A percentile compares a stretch with the other conserved stretches of the same genome.
Conservation (phyloP, 2,329 filamentous ascomycete genomes). For the Cryphonectria radicalis region DNA sequence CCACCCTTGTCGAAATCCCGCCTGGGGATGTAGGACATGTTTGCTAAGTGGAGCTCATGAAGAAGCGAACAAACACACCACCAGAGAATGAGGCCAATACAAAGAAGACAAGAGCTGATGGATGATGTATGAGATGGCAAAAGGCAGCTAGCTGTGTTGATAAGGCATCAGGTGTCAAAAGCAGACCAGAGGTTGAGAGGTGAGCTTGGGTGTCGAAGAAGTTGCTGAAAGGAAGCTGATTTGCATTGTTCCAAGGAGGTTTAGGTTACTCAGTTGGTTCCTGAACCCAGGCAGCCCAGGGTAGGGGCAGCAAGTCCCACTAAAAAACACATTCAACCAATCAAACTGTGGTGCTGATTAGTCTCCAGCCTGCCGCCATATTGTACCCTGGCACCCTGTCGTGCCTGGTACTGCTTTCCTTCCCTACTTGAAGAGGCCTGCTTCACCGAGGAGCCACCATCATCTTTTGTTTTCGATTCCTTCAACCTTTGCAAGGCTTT, state of each 20-base stretch:
- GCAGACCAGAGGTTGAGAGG: background rate
- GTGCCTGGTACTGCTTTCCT: background rate
- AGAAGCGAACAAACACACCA: background rate
- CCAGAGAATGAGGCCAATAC: background rate
- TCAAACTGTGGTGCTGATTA: background rate
- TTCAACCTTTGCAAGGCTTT: background rate
- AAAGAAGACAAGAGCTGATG: background rate
- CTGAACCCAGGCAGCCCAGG: background rate
- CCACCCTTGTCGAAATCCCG: slow-evolving; percentile 46
- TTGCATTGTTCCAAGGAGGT: slow-evolving; percentile 6
- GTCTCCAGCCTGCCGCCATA: slow-evolving; percentile 4
- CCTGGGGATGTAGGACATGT: slow-evolving; percentile 60
- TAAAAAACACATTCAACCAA: background rate
- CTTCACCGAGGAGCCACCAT: background rate
- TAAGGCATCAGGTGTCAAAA: background rate
- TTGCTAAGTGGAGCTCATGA: slow-evolving; percentile 24
- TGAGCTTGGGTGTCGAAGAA: background rate
- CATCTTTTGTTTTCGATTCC: background rate
- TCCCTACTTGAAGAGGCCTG: background rate
- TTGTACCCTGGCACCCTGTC: slow-evolving; percentile 1
- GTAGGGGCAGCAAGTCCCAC: background rate
- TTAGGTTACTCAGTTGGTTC: background rate
- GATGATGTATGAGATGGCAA: background rate
- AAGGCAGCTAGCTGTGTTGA: background rate
- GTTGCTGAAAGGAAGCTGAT: slow-evolving; percentile 12